Evolutionary conservation across 2,329 filamentous ascomycete species (phyloP).

Genomic region (Talaromyces rugulosus): DNA sequence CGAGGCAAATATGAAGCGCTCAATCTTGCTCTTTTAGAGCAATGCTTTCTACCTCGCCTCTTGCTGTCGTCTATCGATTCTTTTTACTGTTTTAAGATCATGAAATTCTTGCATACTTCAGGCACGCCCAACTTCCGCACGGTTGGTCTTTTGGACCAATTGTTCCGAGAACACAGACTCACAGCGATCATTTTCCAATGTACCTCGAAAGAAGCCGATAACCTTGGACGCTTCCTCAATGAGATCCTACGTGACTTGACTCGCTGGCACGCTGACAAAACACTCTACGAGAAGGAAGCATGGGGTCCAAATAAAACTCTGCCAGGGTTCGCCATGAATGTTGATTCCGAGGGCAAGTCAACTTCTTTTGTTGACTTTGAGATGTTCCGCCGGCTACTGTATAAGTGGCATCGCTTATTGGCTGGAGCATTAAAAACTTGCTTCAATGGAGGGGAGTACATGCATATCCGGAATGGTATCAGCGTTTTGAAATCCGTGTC

Average conservation of each 20-base stretch:
- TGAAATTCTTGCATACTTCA: constrained; percentile 81
- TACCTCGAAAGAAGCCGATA: constrained; percentile 85
- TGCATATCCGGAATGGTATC: constrained; percentile 96
- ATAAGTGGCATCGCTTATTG: constrained; percentile 84
- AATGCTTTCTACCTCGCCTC: constrained; percentile 86
- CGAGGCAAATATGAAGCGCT: constrained; percentile 61
- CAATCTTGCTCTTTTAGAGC: constrained; percentile 75
- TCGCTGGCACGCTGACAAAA: constrained; percentile 76
- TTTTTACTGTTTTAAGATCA: constrained; percentile 79
- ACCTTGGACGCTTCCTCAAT: constrained; percentile 86
- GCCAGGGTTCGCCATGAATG: constrained; percentile 71
- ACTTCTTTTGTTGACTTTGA: constrained; percentile 74
- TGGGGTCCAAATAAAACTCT: constrained; percentile 62
- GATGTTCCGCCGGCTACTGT: constrained; percentile 78
- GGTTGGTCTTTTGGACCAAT: constrained; percentile 73
- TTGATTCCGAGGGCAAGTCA: constrained; percentile 68
- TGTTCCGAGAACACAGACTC: constrained; percentile 80
- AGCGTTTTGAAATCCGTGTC: constrained; percentile 78
- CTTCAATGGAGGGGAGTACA: constrained; percentile 81
- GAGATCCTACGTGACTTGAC: constrained; percentile 75
- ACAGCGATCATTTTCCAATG: constrained; percentile 81
- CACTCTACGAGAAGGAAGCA: constrained; percentile 76
- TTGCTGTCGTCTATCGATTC: constrained; percentile 81
- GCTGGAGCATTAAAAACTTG: constrained; percentile 76
- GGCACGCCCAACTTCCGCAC: constrained; percentile 84